phyloP scores from a whole-genome alignment of 2,329 filamentous ascomycete genomes.

The Colletotrichum liaoningense region DNA sequence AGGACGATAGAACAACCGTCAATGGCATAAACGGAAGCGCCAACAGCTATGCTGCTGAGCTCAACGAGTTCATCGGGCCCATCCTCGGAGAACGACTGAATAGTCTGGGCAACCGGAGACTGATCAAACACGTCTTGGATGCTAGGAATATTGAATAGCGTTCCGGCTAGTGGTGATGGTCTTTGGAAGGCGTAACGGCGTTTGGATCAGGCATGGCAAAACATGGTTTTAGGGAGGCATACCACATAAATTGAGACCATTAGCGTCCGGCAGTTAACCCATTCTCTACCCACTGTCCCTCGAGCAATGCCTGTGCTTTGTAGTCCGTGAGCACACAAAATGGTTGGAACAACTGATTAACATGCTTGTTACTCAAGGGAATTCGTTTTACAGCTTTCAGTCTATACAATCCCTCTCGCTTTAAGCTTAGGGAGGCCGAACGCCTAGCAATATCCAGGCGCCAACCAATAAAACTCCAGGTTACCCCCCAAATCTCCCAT shows the following conservation, averaged over 20 bases:
- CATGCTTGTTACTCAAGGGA: slow-evolving; percentile 33
- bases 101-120: slow-evolving; percentile 55
- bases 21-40: slow-evolving; percentile 38
- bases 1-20: slow-evolving; percentile 35
- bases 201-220: slow-evolving; percentile 36
- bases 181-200: slow-evolving; percentile 37
- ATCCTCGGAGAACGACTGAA: slow-evolving; percentile 63
- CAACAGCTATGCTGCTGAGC: slow-evolving; percentile 54
- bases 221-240: slow-evolving; percentile 28
- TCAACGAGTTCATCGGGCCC: slow-evolving; percentile 67
- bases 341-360: slow-evolving; percentile 17
- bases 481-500: slow-evolving; percentile 5
- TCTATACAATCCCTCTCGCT: slow-evolving; percentile 31
- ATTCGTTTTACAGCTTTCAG: slow-evolving; percentile 36
- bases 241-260: slow-evolving; percentile 22
- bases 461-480: slow-evolving; percentile 33
- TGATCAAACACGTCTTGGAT: slow-evolving; percentile 65
- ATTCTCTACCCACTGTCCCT: background rate
- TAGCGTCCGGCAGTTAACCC: background rate
- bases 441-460: slow-evolving; percentile 26
- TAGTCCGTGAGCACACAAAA: too few species aligned
- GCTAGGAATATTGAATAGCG: slow-evolving; percentile 63
- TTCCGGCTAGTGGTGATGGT: slow-evolving; percentile 39
- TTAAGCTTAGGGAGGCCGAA: slow-evolving; percentile 19
- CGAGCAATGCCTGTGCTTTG: background rate